Evolutionary conservation across 768 basidiomycete species (phyloP), one percentile per base, ranked within the genome.

Genomic region (Fistulinella prunicolor): DNA sequence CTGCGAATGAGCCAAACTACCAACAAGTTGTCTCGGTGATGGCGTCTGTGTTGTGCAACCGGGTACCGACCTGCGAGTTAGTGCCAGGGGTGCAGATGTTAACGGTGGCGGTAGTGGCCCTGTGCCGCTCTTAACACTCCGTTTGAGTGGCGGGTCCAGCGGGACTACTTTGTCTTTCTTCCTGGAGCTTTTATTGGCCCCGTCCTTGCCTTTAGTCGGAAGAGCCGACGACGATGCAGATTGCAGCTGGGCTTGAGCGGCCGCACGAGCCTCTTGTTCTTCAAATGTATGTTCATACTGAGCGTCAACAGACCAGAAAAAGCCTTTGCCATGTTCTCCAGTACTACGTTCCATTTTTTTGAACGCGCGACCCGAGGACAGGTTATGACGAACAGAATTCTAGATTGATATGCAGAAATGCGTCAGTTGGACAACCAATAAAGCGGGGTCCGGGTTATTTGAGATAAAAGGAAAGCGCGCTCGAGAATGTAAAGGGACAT

Each of bases 371-470:
- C 87, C 86, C 10, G 92, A 90, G 1, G 94, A 94, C n/a, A 99
- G 70, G 64, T 94, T 94, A 61, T 97, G 94, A 19, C 94, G 86
- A 38, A 97, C 86, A 24, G 95, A 95, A 58, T 89, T 93, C 90
- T 93, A 61, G n/a, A 34, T 44, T 42, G 17, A 49, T 32, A 26
- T 32, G 21, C 30, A 53, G 22, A 45, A 21, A 44, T 37, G n/a
- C 26, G 41, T 57, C 45, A 60, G 56, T 50, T 46, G 34, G 37
- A 38, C 30, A 13, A 32, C 29, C 39, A 50, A 30, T 20, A 45
- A 50, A 37, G 23, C 24, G 23, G 6, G 37, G 53, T 22, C 51
- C 23, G 40, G 20, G 44, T n/a, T 24, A 49, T 12, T 38, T 22
- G 13, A 32, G 40, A 38, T 13, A 14, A 16, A 22, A 40, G 9